A percentile compares a stretch with the other conserved stretches of the same genome.
These are phyloP conservation scores for Termitomyces sp. DNA, from an alignment of 768 basidiomycete species.

Conservation along the genomic window DNA sequence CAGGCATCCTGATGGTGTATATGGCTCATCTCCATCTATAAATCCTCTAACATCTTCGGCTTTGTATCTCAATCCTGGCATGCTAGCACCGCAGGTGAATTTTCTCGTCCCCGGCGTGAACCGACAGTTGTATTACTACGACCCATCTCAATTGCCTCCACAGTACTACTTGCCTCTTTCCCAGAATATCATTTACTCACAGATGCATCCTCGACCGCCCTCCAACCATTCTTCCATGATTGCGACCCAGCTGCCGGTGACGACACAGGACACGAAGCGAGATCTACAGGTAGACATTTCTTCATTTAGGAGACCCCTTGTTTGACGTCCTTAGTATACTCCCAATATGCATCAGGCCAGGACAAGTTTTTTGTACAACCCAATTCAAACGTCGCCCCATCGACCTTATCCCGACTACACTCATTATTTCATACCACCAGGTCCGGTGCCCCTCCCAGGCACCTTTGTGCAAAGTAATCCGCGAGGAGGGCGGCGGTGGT, in stretches of 20 bases:
- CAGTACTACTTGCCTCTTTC: conserved; percentile 57
- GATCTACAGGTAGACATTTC: conserved; percentile 41
- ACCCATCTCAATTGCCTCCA: conserved; percentile 42
- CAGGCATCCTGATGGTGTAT: conserved; percentile 44
- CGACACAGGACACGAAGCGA: conserved; percentile 49
- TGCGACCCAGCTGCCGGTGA: conserved; percentile 39
- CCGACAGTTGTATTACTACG: conserved; percentile 55
- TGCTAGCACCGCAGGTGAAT: conserved; percentile 9
- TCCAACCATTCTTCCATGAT: conserved; percentile 44
- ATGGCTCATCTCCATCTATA: conserved; percentile 37
- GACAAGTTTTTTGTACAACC: conserved; percentile 35
- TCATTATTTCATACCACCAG: conserved; percentile 39
- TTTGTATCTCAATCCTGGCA: conserved; percentile 36
- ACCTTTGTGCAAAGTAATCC: conserved; percentile 28
- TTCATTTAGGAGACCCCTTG: conserved; percentile 2
- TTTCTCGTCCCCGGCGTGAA: conserved; percentile 31
- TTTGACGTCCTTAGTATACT: conserved; percentile 1
- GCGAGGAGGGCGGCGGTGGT: conserved; percentile 38
- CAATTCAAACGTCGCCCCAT: conserved; percentile 37
- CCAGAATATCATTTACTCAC: conserved; percentile 57
- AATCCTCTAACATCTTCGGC: conserved; percentile 36
- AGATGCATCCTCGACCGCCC: conserved; percentile 19
- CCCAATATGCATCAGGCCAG: conserved; percentile 34
- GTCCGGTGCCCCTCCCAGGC: conserved; percentile 27
- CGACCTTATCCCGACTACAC: conserved; percentile 47